Conservation (phyloP, 768 basidiomycete species). For the Sporobolomyces phaffii region DNA sequence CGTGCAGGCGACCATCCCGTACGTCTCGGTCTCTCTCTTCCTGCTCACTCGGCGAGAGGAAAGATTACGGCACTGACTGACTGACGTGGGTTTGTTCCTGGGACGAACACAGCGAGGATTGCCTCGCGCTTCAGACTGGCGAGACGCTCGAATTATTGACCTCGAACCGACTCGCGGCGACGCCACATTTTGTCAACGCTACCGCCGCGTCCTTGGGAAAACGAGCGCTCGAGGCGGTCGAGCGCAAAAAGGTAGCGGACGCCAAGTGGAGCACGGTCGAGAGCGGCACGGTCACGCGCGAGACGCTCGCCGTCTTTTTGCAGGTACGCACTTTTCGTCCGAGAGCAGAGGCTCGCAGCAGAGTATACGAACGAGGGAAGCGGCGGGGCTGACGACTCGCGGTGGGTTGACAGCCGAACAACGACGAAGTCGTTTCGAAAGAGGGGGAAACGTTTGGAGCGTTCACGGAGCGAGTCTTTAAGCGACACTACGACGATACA, state of each 20-base stretch:
- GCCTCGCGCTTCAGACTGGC: constrained; percentile 92
- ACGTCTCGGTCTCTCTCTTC: constrained; percentile 42
- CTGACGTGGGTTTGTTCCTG: not conserved
- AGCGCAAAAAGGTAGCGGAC: constrained; percentile 26
- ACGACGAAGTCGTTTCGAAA: constrained; percentile 63
- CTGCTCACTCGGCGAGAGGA: not conserved
- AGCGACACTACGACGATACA: constrained; percentile 53
- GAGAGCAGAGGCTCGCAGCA: too few relatives aligned
- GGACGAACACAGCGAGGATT: constrained; percentile 52
- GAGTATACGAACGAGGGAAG: too few relatives aligned
- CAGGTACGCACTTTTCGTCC: constrained; percentile 45
- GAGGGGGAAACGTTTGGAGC: constrained; percentile 72
- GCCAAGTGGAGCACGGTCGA: constrained; percentile 22
- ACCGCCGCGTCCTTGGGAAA: constrained; percentile 28
- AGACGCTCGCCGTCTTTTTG: constrained; percentile 59
- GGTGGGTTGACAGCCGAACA: constrained; percentile 62
- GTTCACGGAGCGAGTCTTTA: constrained; percentile 77
- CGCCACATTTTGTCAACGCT: constrained; percentile 88
- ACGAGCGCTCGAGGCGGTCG: constrained; percentile 43
- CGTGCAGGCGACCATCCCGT: constrained; percentile 78
- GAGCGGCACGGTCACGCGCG: constrained; percentile 59
- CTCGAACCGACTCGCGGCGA: constrained; percentile 70
- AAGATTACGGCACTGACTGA: too few relatives aligned
- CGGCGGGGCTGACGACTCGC: too few relatives aligned
- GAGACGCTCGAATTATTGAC: constrained; percentile 91